Evolutionary conservation across 2,329 filamentous ascomycete genomes (phyloP), one percentile per base, ranked within the genome.

Genomic region (Aaosphaeria arxii): DNA sequence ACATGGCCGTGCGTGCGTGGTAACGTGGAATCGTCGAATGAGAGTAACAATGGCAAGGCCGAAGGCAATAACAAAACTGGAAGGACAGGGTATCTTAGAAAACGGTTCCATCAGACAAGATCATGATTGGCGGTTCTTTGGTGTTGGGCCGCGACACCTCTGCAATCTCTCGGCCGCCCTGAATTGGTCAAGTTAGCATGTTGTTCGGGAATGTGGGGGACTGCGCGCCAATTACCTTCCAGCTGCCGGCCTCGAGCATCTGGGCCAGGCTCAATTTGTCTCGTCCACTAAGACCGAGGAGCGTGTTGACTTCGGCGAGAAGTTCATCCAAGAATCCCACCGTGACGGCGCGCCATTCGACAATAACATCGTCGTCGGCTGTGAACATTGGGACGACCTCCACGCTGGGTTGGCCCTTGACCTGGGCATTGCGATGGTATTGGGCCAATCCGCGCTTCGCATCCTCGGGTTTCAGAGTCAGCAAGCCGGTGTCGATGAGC

Each of bases 81-180:
- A 63, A 61, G 54, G 47, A 56, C 55, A 53, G 71, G 70, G 70
- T 72, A 73, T 72, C 70, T 72, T 84, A 96, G 69, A 99, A 97
- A 56, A 99, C 89, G 28, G 94, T 97, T 53, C 94, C 94, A 69
- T 99, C 94, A 56, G 90, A 96, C 58, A 95, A 82, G 61, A 97
- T 96, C 74, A 96, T 85, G 65, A 99, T 97, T 4, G 94, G 94
- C 31, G 92, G 90, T 69, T 95, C 90, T 74, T 94, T 96, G 45
- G 94, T 97, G 64, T 96, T 97, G 24, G 94, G 94, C 58, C 94
- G 82, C 59, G 90, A 92, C 55, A 96, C 90, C 74, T 96, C 92
- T 54, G 94, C 94, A 67, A 97, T 88, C 74, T 97, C 94, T 65
- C 94, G 86, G 50, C 94, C 94, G 61, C 92, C 92, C 91, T 84